These are phyloP conservation scores for Phaseolus lunatus DNA, from an alignment of 306 rosid species.

Conservation along the genomic window DNA sequence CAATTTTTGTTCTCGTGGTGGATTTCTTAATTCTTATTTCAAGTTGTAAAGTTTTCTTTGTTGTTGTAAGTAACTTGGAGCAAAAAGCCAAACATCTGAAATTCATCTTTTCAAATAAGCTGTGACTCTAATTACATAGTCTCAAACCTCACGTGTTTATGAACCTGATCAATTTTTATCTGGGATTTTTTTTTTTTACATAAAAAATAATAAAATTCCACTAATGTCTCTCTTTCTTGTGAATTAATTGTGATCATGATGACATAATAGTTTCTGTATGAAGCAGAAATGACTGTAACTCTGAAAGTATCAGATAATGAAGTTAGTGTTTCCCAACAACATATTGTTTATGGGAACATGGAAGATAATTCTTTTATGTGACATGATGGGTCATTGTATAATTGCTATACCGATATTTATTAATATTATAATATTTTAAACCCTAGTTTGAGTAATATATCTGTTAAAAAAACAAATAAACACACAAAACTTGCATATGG, in stretches of 20 bases:
- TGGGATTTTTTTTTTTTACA: too few species aligned
- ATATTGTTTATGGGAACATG: not conserved
- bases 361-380: not conserved
- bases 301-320: constrained; percentile 15
- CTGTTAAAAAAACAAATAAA: not conserved
- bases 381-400: not conserved
- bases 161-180: too few species aligned
- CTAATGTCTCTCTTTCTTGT: too few species aligned
- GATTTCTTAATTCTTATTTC: too few species aligned
- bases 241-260: not conserved
- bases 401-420: not conserved
- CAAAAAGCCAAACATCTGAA: too few species aligned
- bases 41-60: too few species aligned
- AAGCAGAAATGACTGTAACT: constrained; percentile 3
- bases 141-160: too few species aligned
- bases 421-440: not conserved
- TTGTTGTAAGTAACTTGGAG: too few species aligned
- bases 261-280: not conserved
- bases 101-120: too few species aligned
- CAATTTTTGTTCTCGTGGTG: constrained; percentile 17
- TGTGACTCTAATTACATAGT: too few species aligned
- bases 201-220: too few species aligned
- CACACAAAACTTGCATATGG: not conserved
- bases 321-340: not conserved
- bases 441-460: not conserved